These are phyloP conservation scores for Phalaenopsis equestris DNA, from an alignment of 106 monocot genomes.

Conservation along the genomic window DNA sequence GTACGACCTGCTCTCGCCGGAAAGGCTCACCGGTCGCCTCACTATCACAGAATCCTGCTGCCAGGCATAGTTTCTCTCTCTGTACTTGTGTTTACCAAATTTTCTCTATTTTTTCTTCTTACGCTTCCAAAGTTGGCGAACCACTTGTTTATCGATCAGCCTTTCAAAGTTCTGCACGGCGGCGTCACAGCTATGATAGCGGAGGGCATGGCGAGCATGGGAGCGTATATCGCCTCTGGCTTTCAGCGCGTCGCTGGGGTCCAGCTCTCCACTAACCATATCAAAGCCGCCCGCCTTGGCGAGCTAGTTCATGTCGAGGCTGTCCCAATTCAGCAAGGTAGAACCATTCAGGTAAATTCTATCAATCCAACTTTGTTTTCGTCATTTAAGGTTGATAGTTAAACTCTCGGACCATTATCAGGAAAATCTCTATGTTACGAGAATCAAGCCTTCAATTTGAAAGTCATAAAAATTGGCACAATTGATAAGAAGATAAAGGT, in stretches of 20 bases:
- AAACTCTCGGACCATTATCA: not conserved
- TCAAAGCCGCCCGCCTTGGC: slow-evolving; percentile 31
- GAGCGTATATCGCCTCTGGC: slow-evolving; percentile 39
- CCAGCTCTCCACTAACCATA: slow-evolving; percentile 52
- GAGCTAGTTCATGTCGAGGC: slow-evolving; percentile 37
- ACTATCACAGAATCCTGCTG: slow-evolving; percentile 45
- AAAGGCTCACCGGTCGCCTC: slow-evolving; percentile 41
- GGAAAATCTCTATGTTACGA: not conserved
- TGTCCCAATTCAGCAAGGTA: slow-evolving; percentile 33
- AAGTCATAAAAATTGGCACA: not conserved
- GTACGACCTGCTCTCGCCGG: slow-evolving; percentile 32
- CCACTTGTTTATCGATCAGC: slow-evolving; percentile 20
- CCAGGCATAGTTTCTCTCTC: slow-evolving; percentile 23
- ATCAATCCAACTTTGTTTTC: not conserved
- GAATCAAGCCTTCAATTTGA: not conserved
- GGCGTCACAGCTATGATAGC: slow-evolving; percentile 55
- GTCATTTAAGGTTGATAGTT: not conserved
- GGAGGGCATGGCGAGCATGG: slow-evolving; percentile 49
- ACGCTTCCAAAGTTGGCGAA: not conserved
- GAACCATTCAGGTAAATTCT: slow-evolving; percentile 38
- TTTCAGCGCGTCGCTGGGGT: slow-evolving; percentile 35
- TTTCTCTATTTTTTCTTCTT: not conserved
- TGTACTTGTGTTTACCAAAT: not conserved
- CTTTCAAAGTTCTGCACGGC: slow-evolving; percentile 43
- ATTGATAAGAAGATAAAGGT: not conserved